phyloP scores from a whole-genome alignment of 164 flowering plant genomes.

The Chimonanthus salicifolius region DNA sequence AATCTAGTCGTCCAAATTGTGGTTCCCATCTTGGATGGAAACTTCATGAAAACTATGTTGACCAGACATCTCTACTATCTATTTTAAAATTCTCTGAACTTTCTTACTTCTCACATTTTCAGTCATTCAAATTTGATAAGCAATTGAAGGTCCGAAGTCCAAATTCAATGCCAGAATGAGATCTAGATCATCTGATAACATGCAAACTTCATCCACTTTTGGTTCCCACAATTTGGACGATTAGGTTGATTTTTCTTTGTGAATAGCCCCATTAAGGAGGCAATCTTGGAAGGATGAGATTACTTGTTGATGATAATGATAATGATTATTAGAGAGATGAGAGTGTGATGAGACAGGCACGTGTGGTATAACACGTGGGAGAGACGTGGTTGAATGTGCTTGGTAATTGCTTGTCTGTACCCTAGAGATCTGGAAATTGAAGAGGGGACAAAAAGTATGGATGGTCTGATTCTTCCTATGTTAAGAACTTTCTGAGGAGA shows the following conservation, averaged over 20 bases:
- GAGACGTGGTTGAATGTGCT: slow-evolving; percentile 1
- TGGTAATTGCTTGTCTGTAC: slow-evolving; percentile 23
- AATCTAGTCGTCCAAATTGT: too few species aligned
- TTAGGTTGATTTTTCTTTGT: not conserved
- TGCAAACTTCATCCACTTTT: not conserved
- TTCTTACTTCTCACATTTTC: too few species aligned
- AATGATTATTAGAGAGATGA: not conserved
- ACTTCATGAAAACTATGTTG: too few species aligned
- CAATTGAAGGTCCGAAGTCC: too few species aligned
- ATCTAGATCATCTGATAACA: too few species aligned
- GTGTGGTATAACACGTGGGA: slow-evolving; percentile 2
- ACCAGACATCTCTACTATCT: too few species aligned
- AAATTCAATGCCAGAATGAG: too few species aligned
- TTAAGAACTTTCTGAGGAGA: slow-evolving; percentile 14
- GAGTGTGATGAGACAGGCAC: not conserved
- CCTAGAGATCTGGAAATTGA: slow-evolving; percentile 4
- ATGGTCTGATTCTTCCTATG: slow-evolving; percentile 13
- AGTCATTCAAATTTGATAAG: too few species aligned
- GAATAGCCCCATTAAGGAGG: not conserved
- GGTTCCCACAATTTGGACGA: not conserved
- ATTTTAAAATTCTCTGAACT: too few species aligned
- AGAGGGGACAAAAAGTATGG: slow-evolving; percentile 27
- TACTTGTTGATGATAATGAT: not conserved
- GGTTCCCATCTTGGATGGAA: too few species aligned
- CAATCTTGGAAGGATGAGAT: not conserved